phyloP scores from a whole-genome alignment of 1,284 basidiomycete genomes.

The Puccinia triticina region DNA sequence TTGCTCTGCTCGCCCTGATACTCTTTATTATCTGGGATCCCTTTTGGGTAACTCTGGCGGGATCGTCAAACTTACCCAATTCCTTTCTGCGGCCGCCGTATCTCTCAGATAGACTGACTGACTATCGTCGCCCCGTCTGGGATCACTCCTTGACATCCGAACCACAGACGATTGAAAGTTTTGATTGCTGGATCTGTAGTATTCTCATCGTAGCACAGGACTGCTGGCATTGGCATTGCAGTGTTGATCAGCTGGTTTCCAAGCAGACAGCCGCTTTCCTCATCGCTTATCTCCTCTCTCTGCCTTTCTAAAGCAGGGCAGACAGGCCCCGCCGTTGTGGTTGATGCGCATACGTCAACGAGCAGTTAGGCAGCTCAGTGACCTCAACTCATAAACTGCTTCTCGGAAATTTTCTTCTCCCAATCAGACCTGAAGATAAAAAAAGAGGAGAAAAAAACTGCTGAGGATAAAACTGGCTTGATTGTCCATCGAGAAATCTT shows the following conservation, averaged over 20 bases:
- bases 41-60: background rate
- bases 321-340: background rate
- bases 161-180: constrained; percentile 8
- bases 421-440: background rate
- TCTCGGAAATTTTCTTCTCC: background rate
- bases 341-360: constrained; percentile 7
- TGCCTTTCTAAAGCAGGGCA: constrained; percentile 26
- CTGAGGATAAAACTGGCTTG: background rate
- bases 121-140: background rate
- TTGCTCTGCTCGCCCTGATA: background rate
- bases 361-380: background rate
- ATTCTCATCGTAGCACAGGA: constrained; percentile 5
- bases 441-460: background rate
- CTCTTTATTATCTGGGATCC: background rate
- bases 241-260: constrained; percentile 36
- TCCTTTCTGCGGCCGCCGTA: constrained; percentile 14
- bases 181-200: constrained; percentile 1
- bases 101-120: background rate
- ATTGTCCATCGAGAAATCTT: constrained; percentile 16
- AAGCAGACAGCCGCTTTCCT: constrained; percentile 10
- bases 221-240: constrained; percentile 18
- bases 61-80: constrained; percentile 19
- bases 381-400: background rate
- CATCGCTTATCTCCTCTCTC: constrained; percentile 14
- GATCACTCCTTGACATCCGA: constrained; percentile 37